Percentiles rank a stretch among this genome's conserved stretches.
Conservation (phyloP, 2,329 filamentous ascomycete species). For the Aspergillus sp. region DNA sequence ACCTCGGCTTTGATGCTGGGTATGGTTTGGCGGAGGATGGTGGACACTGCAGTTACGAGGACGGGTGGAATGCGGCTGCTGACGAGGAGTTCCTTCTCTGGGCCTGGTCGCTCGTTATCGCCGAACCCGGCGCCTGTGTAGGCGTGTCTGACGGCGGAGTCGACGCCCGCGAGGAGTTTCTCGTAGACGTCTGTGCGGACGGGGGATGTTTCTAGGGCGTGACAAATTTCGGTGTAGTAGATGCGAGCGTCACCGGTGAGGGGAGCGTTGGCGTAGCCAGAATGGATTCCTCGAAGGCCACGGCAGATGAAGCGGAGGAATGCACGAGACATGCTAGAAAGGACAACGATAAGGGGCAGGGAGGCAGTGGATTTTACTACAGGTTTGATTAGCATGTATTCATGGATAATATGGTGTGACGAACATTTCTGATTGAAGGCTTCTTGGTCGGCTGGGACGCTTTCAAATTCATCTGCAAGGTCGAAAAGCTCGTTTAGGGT, state of each 20-base stretch:
- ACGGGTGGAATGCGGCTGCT: conserved; percentile 53
- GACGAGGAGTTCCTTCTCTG: conserved; percentile 56
- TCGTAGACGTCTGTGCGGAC: conserved; percentile 64
- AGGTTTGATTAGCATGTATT: neutral
- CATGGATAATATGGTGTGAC: conserved; percentile 4
- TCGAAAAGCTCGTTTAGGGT: conserved; percentile 55
- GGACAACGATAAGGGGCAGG: conserved; percentile 55
- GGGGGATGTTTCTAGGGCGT: conserved; percentile 51
- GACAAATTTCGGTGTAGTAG: conserved; percentile 55
- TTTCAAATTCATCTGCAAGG: conserved; percentile 41
- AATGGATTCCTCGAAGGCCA: conserved; percentile 59
- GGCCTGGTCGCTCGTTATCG: conserved; percentile 46
- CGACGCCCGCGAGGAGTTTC: conserved; percentile 63
- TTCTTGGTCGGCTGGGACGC: conserved; percentile 32
- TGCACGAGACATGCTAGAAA: conserved; percentile 72
- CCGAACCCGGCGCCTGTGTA: conserved; percentile 49
- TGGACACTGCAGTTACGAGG: conserved; percentile 49
- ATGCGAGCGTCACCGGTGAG: conserved; percentile 39
- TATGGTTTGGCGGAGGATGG: conserved; percentile 52
- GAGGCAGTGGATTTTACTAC: conserved; percentile 39
- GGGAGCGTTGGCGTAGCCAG: conserved; percentile 40
- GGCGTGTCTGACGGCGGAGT: conserved; percentile 62
- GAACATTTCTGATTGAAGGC: conserved; percentile 39
- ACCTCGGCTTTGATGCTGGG: conserved; percentile 58
- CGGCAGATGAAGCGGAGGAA: conserved; percentile 70